Base-by-base conservation (phyloP, 108 stramenopile species). In the Pseudonitzschia multistriata region DNA sequence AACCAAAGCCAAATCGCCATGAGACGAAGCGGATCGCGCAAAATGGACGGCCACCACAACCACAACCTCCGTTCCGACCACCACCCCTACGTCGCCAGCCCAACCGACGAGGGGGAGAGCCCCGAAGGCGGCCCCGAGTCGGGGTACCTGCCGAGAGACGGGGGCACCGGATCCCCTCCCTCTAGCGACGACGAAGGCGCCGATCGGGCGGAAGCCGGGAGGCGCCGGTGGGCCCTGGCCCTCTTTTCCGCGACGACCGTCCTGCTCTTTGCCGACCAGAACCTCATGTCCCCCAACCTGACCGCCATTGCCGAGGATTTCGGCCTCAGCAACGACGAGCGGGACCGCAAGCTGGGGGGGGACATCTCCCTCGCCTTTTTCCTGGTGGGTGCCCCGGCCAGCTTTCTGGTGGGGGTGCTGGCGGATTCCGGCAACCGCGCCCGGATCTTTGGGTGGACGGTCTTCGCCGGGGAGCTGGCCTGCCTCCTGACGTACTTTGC, bases 251-350 rank as follows among this genome's bases (percentile, higher is more conserved):
- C 86, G 0, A 86, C 84, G 14, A 83, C 86, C 8, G 69, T 89
- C 60, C 79, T 96, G 33, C 73, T 96, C 22, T 92, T 83, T 74
- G 89, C 92, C 13, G 95, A 96, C 74, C 91, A 92, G 68, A 93
- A 93, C 64, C 70, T 96, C 21, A 82, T 96, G 74, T 56, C 91
- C 27, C 95, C 95, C 17, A 93, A 96, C 65, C 65, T 96, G 42
- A 78, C 86, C 15, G 82, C 77, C 35, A 88, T 89, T 27, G 90
- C 94, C 10, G 62, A 85, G 0, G 94, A 96, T 36, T 96, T 96
- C 49, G 80, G 81, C 8, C 83, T 96, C 54, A 45, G 66, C n/a
- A 81, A 85, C 47, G 68, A 75, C 11, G 81, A 92, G 76, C 83
- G 94, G 5, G 94, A 96, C 67, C 70, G 56, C 39, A 88, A 89